A percentile compares a stretch with the other conserved stretches of the same genome.
These are phyloP conservation scores for Scheffersomyces stipitis DNA, from an alignment of 805 yeast species.

Conservation along the genomic window DNA sequence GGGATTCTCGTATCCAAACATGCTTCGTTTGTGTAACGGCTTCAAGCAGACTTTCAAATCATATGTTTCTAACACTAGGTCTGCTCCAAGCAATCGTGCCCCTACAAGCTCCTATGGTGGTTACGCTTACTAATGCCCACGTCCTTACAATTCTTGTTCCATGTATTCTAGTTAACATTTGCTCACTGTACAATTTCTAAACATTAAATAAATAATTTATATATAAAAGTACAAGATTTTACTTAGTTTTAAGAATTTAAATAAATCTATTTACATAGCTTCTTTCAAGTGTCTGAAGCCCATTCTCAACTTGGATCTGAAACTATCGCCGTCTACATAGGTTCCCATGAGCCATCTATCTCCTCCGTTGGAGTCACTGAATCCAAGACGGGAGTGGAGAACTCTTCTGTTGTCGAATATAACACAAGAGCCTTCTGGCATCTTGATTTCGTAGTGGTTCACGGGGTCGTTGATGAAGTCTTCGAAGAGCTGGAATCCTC, in stretches of 20 bases:
- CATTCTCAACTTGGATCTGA: conserved; percentile 55
- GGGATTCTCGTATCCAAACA: conserved; percentile 84
- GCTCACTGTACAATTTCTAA: too few species aligned
- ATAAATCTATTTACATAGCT: too few species aligned
- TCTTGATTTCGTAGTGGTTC: conserved; percentile 55
- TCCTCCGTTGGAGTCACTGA: conserved; percentile 44
- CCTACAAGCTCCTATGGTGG: conserved; percentile 19
- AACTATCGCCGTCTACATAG: conserved; percentile 70
- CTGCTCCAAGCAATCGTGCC: conserved; percentile 15
- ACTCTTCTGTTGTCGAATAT: conserved; percentile 71
- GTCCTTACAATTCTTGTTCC: not conserved
- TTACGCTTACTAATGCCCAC: conserved; percentile 19
- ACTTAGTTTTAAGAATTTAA: too few species aligned
- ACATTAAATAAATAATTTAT: too few species aligned
- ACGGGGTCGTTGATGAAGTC: conserved; percentile 48
- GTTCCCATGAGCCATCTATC: conserved; percentile 76
- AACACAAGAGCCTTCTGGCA: conserved; percentile 61
- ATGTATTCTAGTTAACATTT: too few species aligned
- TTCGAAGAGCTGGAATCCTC: conserved; percentile 65
- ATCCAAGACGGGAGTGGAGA: conserved; percentile 58
- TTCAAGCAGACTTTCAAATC: conserved; percentile 68
- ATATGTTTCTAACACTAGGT: conserved; percentile 21
- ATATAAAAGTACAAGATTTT: too few species aligned
- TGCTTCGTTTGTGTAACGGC: conserved; percentile 87
- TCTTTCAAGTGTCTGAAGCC: not conserved